These are phyloP conservation scores for Microcera coccophila DNA, from an alignment of 2,329 filamentous ascomycete genomes.

Conservation along the genomic window DNA sequence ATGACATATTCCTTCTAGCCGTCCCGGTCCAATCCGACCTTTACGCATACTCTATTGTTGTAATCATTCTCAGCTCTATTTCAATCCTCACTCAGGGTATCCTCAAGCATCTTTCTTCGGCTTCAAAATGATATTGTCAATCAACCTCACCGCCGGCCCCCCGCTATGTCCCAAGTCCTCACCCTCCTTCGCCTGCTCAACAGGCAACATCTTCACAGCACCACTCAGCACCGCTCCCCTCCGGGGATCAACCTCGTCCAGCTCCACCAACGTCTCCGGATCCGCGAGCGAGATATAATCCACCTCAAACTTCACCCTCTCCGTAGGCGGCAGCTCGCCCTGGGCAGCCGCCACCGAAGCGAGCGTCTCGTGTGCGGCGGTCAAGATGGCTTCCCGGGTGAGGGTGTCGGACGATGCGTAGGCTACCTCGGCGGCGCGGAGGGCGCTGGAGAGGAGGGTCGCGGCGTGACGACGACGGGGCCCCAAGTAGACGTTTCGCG, in stretches of 20 bases:
- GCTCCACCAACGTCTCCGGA: constrained; percentile 75
- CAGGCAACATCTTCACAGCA: constrained; percentile 81
- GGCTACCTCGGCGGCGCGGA: constrained; percentile 65
- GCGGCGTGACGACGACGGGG: constrained; percentile 66
- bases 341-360: constrained; percentile 57
- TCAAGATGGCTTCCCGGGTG: constrained; percentile 64
- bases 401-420: constrained; percentile 53
- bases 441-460: constrained; percentile 64
- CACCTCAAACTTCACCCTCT: constrained; percentile 71
- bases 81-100: constrained; percentile 14
- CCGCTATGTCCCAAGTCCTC: constrained; percentile 73
- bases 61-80: neutral
- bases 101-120: constrained; percentile 25
- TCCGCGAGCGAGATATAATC: constrained; percentile 93
- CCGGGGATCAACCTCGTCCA: constrained; percentile 63
- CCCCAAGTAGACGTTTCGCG: constrained; percentile 89
- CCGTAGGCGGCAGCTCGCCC: constrained; percentile 50
- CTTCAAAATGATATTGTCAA: constrained; percentile 83
- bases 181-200: constrained; percentile 64
- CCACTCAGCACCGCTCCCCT: constrained; percentile 83
- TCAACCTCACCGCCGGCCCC: constrained; percentile 75
- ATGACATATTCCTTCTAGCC: neutral
- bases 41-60: neutral
- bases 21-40: neutral
- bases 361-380: constrained; percentile 61